phyloP scores from a whole-genome alignment of 306 rosid genomes.

The Cyclanthera cordifolia region DNA sequence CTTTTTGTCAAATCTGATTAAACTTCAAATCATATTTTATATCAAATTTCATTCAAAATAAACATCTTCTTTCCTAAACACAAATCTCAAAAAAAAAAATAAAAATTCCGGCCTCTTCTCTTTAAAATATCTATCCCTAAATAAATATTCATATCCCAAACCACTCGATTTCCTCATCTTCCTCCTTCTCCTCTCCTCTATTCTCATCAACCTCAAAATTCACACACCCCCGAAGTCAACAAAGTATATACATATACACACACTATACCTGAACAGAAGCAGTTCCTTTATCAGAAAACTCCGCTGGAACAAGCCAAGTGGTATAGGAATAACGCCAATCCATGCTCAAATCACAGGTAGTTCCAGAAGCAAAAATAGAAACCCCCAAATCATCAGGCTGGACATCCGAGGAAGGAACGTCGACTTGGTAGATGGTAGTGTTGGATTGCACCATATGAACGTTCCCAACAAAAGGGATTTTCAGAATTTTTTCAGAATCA shows the following conservation, averaged over 20 bases:
- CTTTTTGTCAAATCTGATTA: no score
- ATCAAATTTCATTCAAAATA: no score
- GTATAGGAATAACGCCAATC: constrained; percentile 64
- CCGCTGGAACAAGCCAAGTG: constrained; percentile 59
- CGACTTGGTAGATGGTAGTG: constrained; percentile 44
- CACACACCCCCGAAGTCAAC: no score
- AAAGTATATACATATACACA: no score
- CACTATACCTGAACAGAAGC: constrained; percentile 72
- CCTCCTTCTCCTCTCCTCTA: no score
- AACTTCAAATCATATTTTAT: no score
- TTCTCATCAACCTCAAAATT: no score
- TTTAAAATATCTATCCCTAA: no score
- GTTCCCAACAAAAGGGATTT: constrained; percentile 59
- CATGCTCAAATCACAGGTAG: constrained; percentile 67
- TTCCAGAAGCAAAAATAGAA: constrained; percentile 44
- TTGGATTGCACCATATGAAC: constrained; percentile 46
- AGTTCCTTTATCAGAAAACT: constrained; percentile 49
- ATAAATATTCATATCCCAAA: no score
- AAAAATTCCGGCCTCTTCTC: no score
- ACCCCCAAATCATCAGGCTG: constrained; percentile 51
- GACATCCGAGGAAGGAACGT: constrained; percentile 44
- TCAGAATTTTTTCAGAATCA: constrained; percentile 33
- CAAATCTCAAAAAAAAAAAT: not conserved
- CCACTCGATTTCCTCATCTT: no score
- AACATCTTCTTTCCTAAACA: no score